Conservation (phyloP, 306 rosid species). For the Cicer judaicum region DNA sequence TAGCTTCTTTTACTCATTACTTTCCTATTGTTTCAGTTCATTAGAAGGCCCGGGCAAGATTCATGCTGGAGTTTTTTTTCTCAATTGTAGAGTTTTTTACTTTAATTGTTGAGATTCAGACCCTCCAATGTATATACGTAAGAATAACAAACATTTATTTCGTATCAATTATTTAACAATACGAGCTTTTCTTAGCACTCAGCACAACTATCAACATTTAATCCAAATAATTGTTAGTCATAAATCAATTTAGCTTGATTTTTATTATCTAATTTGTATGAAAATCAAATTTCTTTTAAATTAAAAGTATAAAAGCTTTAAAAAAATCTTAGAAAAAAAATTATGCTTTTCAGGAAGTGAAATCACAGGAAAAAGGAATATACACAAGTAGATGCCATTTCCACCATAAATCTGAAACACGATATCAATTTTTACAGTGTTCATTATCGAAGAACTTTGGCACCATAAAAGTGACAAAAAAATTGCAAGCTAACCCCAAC, state of each 20-base stretch:
- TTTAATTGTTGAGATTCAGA: no score
- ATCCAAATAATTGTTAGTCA: no score
- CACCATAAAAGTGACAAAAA: conserved; percentile 48
- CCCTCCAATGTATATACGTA: no score
- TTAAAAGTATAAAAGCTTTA: not conserved
- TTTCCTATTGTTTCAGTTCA: no score
- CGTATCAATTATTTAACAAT: no score
- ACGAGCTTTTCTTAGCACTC: no score
- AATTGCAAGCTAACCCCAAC: conserved; percentile 51
- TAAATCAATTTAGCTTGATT: not conserved
- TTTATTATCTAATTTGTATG: not conserved
- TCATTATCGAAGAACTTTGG: conserved; percentile 34
- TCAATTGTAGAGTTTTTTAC: no score
- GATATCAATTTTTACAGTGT: conserved; percentile 43
- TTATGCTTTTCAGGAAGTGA: not conserved
- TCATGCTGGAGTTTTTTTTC: no score
- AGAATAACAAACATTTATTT: no score
- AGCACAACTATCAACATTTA: no score
- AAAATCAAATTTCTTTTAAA: not conserved
- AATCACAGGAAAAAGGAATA: conserved; percentile 28
- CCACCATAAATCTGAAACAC: conserved; percentile 40
- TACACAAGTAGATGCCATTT: conserved; percentile 29
- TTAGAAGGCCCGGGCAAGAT: no score
- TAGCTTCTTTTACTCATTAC: no score
- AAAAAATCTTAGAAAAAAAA: not conserved